A percentile compares a stretch with the other conserved stretches of the same genome.
Evolutionary conservation across 495 filamentous ascomycete species (phyloP).

Genomic region (Lasiosphaeria miniovina): DNA sequence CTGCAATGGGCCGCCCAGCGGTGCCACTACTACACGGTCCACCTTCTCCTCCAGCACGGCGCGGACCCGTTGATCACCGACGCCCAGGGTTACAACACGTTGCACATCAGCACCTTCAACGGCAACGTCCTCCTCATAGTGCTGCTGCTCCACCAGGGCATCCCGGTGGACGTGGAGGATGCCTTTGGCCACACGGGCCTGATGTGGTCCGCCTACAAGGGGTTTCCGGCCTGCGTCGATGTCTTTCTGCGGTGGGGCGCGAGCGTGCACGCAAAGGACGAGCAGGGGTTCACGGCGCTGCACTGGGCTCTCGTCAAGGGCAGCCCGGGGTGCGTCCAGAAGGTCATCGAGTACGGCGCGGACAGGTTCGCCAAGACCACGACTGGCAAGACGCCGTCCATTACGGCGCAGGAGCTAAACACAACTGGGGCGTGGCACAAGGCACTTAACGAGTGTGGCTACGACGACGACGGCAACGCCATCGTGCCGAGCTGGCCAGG

Average conservation of each 20-base stretch:
- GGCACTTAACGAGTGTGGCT: conserved; percentile 82
- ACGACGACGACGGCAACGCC: conserved; percentile 70
- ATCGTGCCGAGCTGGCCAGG: conserved; percentile 58
- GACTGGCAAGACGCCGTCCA: conserved; percentile 82
- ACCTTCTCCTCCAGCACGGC: conserved; percentile 77
- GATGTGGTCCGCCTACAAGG: conserved; percentile 99
- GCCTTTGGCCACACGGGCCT: conserved; percentile 84
- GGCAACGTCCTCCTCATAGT: conserved; percentile 93
- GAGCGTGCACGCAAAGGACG: conserved; percentile 83
- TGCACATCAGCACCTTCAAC: conserved; percentile 95
- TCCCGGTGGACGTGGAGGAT: conserved; percentile 87
- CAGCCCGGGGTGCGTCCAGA: conserved; percentile 77
- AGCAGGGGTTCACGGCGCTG: conserved; percentile 86
- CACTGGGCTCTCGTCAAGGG: conserved; percentile 98
- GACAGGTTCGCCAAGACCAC: conserved; percentile 84
- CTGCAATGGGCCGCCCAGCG: conserved; percentile 95
- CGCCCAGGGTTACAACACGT: conserved; percentile 91
- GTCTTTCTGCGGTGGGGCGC: conserved; percentile 93
- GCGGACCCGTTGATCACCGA: conserved; percentile 88
- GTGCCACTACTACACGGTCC: conserved; percentile 78
- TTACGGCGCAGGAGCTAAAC: conserved; percentile 86
- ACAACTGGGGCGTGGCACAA: conserved; percentile 76
- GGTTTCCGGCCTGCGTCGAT: conserved; percentile 86
- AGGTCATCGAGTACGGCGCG: conserved; percentile 88
- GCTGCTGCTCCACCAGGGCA: conserved; percentile 81